These are phyloP conservation scores for Dryadomyces quercus-mongolicae DNA, from an alignment of 2,329 filamentous ascomycete genomes.

Conservation along the genomic window DNA sequence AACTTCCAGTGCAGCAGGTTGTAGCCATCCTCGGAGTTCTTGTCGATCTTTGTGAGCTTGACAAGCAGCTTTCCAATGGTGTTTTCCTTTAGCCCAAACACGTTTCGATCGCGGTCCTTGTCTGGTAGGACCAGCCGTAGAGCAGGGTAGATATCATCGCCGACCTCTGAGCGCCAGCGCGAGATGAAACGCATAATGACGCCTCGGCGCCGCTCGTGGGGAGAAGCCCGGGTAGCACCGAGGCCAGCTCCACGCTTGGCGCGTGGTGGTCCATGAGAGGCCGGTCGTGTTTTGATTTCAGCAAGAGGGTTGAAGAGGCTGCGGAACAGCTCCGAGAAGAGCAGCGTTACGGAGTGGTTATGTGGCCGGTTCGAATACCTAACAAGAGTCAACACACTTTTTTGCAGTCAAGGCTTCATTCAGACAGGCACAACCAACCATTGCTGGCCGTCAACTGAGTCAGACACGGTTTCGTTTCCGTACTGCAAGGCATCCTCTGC, in stretches of 20 bases:
- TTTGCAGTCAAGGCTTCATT: neutral
- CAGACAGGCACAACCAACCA: slow-evolving; percentile 13
- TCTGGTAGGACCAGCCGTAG: slow-evolving; percentile 85
- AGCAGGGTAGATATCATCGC: slow-evolving; percentile 85
- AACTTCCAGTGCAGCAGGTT: slow-evolving; percentile 87
- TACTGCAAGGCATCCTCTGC: slow-evolving; percentile 43
- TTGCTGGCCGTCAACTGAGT: slow-evolving; percentile 27
- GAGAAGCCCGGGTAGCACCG: slow-evolving; percentile 45
- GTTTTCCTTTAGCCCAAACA: slow-evolving; percentile 92
- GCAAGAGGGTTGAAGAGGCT: slow-evolving; percentile 69
- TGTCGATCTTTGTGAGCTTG: slow-evolving; percentile 83
- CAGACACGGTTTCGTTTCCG: slow-evolving; percentile 22
- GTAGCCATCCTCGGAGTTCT: slow-evolving; percentile 77
- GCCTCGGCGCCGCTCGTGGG: slow-evolving; percentile 65
- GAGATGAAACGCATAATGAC: slow-evolving; percentile 81
- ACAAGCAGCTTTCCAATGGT: slow-evolving; percentile 83
- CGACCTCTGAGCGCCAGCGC: slow-evolving; percentile 78
- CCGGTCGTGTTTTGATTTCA: slow-evolving; percentile 67
- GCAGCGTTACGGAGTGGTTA: slow-evolving; percentile 68
- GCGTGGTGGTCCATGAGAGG: slow-evolving; percentile 39
- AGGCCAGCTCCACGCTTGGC: slow-evolving; percentile 43
- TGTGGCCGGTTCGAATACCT: slow-evolving; percentile 73
- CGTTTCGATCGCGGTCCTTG: slow-evolving; percentile 81
- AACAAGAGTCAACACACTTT: neutral
- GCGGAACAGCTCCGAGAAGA: slow-evolving; percentile 68